Percentiles rank a stretch among this genome's conserved stretches.
phyloP scores from a whole-genome alignment of 495 filamentous ascomycete species.

The Xylaria scruposa region DNA sequence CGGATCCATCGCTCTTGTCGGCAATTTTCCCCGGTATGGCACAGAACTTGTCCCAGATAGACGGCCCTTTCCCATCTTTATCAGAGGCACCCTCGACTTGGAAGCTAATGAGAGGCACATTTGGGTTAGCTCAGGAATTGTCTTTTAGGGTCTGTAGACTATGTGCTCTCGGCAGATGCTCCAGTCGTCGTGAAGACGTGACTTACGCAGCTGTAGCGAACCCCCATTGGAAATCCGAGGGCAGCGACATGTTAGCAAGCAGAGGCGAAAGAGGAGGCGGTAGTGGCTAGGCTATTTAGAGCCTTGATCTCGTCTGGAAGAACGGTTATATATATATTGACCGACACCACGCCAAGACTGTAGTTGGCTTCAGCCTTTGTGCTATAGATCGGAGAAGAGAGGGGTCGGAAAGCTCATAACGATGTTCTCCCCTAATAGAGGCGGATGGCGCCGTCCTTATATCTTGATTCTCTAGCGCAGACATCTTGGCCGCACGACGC shows the following conservation, averaged over 20 bases:
- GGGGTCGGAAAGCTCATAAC: constrained; percentile 19
- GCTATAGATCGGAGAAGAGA: neutral
- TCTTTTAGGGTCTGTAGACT: neutral
- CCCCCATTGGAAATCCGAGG: constrained; percentile 80
- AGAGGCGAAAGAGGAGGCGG: constrained; percentile 24
- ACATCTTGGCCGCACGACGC: constrained; percentile 29
- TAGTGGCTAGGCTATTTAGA: constrained; percentile 31
- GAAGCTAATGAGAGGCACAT: constrained; percentile 57
- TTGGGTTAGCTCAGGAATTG: constrained; percentile 29
- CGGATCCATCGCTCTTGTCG: constrained; percentile 69
- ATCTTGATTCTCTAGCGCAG: constrained; percentile 10
- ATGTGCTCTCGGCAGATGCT: neutral
- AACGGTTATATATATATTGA: constrained; percentile 37
- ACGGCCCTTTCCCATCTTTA: constrained; percentile 72
- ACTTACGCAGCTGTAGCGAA: constrained; percentile 79
- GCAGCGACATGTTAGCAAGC: constrained; percentile 58
- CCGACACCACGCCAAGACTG: constrained; percentile 34
- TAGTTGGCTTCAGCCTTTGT: constrained; percentile 24
- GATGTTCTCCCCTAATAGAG: constrained; percentile 13
- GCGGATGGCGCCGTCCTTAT: constrained; percentile 17
- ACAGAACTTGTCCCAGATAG: constrained; percentile 82
- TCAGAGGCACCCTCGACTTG: constrained; percentile 76
- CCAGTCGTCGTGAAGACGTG: neutral
- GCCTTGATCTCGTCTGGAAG: constrained; percentile 36
- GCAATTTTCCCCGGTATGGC: constrained; percentile 76